Evolutionary conservation across 2,329 filamentous ascomycete species (phyloP).

Genomic region (Penicillium concentricum): DNA sequence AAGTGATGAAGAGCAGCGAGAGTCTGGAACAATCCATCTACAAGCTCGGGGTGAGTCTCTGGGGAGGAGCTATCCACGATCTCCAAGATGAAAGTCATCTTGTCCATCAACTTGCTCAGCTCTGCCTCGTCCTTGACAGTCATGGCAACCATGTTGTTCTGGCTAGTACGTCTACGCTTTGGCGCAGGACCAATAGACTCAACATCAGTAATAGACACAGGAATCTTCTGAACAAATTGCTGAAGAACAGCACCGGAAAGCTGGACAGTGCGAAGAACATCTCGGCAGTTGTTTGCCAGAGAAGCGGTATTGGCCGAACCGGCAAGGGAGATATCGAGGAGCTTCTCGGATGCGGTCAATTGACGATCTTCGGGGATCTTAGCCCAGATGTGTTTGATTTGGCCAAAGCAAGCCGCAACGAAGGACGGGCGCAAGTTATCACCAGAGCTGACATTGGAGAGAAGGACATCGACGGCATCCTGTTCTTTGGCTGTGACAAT

Average conservation of each 20-base stretch:
- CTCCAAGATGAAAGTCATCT: slow-evolving; percentile 83
- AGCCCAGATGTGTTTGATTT: slow-evolving; percentile 70
- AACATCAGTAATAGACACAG: slow-evolving; percentile 66
- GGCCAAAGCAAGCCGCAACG: slow-evolving; percentile 63
- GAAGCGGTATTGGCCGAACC: slow-evolving; percentile 24
- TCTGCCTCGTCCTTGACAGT: slow-evolving; percentile 64
- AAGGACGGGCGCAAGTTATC: slow-evolving; percentile 54
- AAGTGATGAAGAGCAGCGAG: slow-evolving; percentile 87
- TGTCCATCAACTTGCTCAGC: slow-evolving; percentile 66
- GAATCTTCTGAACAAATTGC: slow-evolving; percentile 70
- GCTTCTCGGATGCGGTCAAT: slow-evolving; percentile 33
- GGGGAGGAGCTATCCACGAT: slow-evolving; percentile 79
- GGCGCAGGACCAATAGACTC: slow-evolving; percentile 69
- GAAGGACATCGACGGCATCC: slow-evolving; percentile 57
- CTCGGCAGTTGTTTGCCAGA: slow-evolving; percentile 47
- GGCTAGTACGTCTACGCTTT: slow-evolving; percentile 77
- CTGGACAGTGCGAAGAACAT: slow-evolving; percentile 70
- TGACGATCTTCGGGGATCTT: slow-evolving; percentile 40
- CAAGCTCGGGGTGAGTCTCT: slow-evolving; percentile 69
- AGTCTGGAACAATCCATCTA: slow-evolving; percentile 76
- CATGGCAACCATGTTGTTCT: slow-evolving; percentile 64
- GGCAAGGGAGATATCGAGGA: slow-evolving; percentile 45
- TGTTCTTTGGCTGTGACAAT: slow-evolving; percentile 57
- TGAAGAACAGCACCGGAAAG: slow-evolving; percentile 71
- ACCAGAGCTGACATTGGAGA: slow-evolving; percentile 50